Conservation (phyloP, 371 early-diverging fungal species). For the Phascolomyces articulosus region DNA sequence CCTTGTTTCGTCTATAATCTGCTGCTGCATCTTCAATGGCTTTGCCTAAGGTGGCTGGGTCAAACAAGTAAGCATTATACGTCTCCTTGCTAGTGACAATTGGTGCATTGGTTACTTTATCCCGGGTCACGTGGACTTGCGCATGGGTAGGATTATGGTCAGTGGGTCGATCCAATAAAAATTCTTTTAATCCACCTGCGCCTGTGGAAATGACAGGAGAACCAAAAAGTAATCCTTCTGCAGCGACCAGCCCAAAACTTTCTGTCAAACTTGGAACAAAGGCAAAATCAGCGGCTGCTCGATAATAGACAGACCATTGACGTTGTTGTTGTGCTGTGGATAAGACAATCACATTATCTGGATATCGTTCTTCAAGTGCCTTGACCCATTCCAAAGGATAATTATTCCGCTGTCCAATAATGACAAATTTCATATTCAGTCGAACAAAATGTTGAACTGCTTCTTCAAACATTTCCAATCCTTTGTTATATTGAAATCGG, state of each 20-base stretch:
- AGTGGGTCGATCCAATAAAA: conserved; percentile 56
- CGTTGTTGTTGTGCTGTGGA: conserved; percentile 51
- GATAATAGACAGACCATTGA: conserved; percentile 53
- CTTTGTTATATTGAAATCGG: conserved; percentile 55
- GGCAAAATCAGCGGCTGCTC: conserved; percentile 67
- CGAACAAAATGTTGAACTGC: conserved; percentile 46
- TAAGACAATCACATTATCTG: conserved; percentile 54
- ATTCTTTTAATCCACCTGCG: conserved; percentile 57
- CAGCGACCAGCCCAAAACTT: conserved; percentile 56
- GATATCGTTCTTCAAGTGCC: conserved; percentile 42
- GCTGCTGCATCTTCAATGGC: conserved; percentile 45
- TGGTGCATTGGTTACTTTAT: conserved; percentile 22
- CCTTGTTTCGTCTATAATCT: conserved; percentile 29
- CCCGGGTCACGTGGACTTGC: conserved; percentile 7
- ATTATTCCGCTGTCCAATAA: conserved; percentile 59
- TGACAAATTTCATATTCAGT: conserved; percentile 55
- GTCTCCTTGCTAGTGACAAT: conserved; percentile 11
- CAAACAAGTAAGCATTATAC: conserved; percentile 28
- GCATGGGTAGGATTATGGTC: background rate
- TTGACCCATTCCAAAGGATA: conserved; percentile 51
- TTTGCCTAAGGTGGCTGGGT: conserved; percentile 16
- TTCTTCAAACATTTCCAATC: conserved; percentile 48
- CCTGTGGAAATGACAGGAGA: conserved; percentile 60
- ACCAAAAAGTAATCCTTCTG: conserved; percentile 66
- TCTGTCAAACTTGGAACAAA: conserved; percentile 59